These are phyloP conservation scores for Alternaria conjuncta DNA, from an alignment of 2,329 filamentous ascomycete species.

Conservation along the genomic window DNA sequence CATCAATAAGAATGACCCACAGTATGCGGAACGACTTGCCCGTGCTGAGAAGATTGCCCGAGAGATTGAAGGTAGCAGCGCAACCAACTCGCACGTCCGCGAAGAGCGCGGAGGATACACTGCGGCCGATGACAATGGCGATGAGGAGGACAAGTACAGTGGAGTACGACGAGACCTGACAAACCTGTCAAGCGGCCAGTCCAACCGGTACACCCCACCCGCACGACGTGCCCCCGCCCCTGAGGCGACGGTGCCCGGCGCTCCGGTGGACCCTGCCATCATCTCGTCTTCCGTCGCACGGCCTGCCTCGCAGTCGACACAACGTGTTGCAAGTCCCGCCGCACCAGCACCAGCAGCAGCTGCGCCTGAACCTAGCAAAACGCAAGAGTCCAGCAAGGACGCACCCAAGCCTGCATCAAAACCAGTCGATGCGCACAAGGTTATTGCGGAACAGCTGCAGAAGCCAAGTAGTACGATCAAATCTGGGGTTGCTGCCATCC, in stretches of 20 bases:
- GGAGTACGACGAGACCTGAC: constrained; percentile 81
- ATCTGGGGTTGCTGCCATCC: constrained; percentile 31
- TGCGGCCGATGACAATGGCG: constrained; percentile 69
- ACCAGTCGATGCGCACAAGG: constrained; percentile 25
- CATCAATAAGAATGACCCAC: constrained; percentile 83
- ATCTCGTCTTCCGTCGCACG: constrained; percentile 80
- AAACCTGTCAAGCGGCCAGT: constrained; percentile 65
- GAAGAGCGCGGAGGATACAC: constrained; percentile 81
- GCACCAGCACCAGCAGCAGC: constrained; percentile 31
- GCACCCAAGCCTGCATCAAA: constrained; percentile 26
- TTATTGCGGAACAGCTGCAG: constrained; percentile 29
- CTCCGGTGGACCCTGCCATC: constrained; percentile 84
- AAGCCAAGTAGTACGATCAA: constrained; percentile 42
- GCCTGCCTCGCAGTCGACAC: constrained; percentile 46
- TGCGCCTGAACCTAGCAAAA: constrained; percentile 21
- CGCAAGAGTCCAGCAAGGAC: constrained; percentile 6
- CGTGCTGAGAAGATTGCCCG: constrained; percentile 80
- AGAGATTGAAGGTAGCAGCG: constrained; percentile 81
- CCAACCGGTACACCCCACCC: constrained; percentile 87
- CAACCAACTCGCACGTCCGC: constrained; percentile 81
- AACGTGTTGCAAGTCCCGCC: constrained; percentile 30
- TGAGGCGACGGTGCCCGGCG: constrained; percentile 75
- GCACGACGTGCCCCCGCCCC: constrained; percentile 80
- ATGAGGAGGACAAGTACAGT: constrained; percentile 98
- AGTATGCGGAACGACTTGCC: constrained; percentile 78